Conservation (phyloP, 768 basidiomycete genomes). For the Psilocybe tampanensis region DNA sequence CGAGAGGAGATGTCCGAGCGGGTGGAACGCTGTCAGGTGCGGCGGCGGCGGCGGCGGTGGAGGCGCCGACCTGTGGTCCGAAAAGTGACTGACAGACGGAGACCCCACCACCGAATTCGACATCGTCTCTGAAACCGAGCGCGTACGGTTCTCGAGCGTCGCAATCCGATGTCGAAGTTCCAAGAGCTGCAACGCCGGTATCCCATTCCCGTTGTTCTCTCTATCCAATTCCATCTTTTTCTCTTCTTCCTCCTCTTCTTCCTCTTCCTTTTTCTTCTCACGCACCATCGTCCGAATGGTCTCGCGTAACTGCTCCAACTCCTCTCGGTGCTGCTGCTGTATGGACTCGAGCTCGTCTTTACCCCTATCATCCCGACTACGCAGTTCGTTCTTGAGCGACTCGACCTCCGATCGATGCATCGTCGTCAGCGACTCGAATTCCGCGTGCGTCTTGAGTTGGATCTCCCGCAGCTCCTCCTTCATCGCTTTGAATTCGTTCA, state of each 20-base stretch:
- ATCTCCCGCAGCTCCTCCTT: slow-evolving; percentile 18
- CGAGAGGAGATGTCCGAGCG: slow-evolving; percentile 12
- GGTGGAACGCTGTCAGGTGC: slow-evolving; percentile 14
- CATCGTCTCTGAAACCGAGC: neutral
- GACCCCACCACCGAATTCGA: neutral
- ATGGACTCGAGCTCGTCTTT: slow-evolving; percentile 11
- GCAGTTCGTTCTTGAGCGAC: slow-evolving; percentile 10
- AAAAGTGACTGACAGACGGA: neutral
- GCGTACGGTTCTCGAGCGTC: slow-evolving; percentile 11
- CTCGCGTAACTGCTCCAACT: slow-evolving; percentile 9
- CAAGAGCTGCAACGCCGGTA: slow-evolving; percentile 10
- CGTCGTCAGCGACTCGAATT: slow-evolving; percentile 9
- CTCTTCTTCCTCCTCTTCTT: slow-evolving; percentile 10
- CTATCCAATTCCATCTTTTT: slow-evolving; percentile 4
- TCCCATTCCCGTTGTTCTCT: slow-evolving; percentile 4
- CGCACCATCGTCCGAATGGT: slow-evolving; percentile 6
- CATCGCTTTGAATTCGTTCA: slow-evolving; percentile 19
- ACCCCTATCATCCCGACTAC: neutral
- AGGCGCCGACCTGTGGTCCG: neutral
- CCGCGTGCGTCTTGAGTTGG: slow-evolving; percentile 11
- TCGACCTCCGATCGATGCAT: slow-evolving; percentile 11
- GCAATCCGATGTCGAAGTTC: slow-evolving; percentile 18
- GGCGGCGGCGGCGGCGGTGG: too few relatives aligned
- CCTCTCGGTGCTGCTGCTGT: slow-evolving; percentile 11
- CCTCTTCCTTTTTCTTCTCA: slow-evolving; percentile 6